These are phyloP conservation scores for Amoebophrya sp. DNA, from an alignment of 169 alveolate species.

Conservation along the genomic window DNA sequence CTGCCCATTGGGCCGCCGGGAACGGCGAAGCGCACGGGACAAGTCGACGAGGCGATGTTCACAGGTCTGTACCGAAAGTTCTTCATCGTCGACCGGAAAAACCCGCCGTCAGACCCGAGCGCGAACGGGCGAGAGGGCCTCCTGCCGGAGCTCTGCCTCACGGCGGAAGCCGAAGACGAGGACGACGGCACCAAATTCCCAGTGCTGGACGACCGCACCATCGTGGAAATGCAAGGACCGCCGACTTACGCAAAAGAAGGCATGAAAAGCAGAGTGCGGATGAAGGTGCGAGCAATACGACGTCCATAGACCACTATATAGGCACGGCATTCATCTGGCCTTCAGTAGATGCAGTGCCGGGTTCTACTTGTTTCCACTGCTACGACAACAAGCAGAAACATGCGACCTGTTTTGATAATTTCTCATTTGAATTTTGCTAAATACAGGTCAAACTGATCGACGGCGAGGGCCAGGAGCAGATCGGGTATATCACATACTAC, in stretches of 20 bases:
- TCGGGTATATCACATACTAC: neutral
- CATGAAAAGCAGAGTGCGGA: neutral
- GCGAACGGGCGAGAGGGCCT: neutral
- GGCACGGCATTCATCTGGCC: too few species aligned
- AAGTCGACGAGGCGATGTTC: neutral
- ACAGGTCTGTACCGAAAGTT: neutral
- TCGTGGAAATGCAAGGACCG: neutral
- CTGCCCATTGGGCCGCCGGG: neutral
- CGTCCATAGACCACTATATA: too few species aligned
- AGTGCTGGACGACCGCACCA: neutral
- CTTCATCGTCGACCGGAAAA: neutral
- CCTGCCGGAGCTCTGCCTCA: neutral
- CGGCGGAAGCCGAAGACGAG: neutral
- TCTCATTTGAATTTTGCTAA: neutral
- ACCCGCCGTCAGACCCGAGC: neutral
- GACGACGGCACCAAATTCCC: neutral
- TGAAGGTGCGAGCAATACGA: too few species aligned
- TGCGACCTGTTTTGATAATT: too few species aligned
- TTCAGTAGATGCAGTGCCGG: too few species aligned
- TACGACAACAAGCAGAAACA: too few species aligned
- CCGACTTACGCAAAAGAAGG: neutral
- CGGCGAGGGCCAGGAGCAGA: neutral
- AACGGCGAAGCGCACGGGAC: neutral
- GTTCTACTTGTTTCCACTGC: too few species aligned
- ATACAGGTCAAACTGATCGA: neutral